Evolutionary conservation across 139 green algal species (phyloP).

Genomic region (Pleodorina starrii): DNA sequence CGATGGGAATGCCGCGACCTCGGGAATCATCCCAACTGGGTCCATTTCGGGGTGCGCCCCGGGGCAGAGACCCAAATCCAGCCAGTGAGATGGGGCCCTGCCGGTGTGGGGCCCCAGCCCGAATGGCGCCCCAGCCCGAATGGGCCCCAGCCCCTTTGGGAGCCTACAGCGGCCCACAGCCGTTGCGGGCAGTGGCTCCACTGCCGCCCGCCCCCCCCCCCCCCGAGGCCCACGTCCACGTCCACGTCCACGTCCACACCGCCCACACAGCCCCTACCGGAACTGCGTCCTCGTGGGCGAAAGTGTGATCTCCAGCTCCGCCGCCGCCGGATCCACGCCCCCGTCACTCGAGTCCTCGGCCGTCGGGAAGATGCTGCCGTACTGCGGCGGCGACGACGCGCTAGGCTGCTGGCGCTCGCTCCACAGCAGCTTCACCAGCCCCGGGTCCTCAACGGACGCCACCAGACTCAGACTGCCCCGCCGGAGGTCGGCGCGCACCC

Average conservation of each 20-base stretch:
- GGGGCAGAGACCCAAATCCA: too few species aligned
- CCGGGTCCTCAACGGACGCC: constrained; percentile 29
- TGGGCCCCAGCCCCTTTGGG: too few species aligned
- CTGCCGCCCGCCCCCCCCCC: too few species aligned
- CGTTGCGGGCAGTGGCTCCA: too few species aligned
- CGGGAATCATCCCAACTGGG: too few species aligned
- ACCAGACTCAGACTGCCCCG: constrained; percentile 26
- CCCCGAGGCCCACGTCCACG: neutral
- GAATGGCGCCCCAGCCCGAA: too few species aligned
- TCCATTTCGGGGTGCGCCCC: too few species aligned
- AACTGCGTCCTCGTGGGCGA: constrained; percentile 30
- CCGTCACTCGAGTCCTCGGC: constrained; percentile 11
- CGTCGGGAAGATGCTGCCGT: constrained; percentile 42
- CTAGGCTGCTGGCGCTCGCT: neutral
- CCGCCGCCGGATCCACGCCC: constrained; percentile 1
- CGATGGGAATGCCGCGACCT: too few species aligned
- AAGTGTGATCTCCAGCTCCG: constrained; percentile 44
- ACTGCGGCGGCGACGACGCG: neutral
- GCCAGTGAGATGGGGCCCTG: too few species aligned
- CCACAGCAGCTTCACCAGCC: constrained; percentile 43
- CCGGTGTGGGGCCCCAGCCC: too few species aligned
- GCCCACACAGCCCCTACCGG: neutral
- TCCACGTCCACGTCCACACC: neutral
- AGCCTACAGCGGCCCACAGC: too few species aligned
- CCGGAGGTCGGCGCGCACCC: constrained; percentile 9